Percentiles rank a stretch among this genome's conserved stretches.
These are phyloP conservation scores for Adansonia digitata DNA, from an alignment of 345 rosid genomes.

Conservation along the genomic window DNA sequence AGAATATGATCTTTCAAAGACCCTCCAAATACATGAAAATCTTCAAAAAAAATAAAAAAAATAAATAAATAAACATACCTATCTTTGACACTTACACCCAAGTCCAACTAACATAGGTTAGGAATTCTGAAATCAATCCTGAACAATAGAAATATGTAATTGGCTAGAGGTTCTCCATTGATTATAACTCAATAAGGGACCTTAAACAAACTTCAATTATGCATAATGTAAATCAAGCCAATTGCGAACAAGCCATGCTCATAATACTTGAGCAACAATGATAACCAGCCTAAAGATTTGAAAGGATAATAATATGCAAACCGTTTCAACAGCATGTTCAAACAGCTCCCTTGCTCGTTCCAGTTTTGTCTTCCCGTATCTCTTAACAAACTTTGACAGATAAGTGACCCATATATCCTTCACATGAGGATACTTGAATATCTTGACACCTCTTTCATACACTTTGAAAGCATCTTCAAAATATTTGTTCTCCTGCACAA, in stretches of 20 bases:
- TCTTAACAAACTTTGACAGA: conserved; percentile 81
- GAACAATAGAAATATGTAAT: background rate
- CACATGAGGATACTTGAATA: conserved; percentile 95
- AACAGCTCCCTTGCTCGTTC: conserved; percentile 94
- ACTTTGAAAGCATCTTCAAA: conserved; percentile 99
- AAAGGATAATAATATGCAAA: background rate
- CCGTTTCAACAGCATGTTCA: conserved; percentile 76
- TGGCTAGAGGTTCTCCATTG: background rate
- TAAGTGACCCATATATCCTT: conserved; percentile 94
- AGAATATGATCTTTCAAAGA: too few species aligned
- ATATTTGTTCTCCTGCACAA: conserved; percentile 70
- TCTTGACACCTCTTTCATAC: conserved; percentile 94
- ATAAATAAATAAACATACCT: background rate
- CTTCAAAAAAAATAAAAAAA: background rate
- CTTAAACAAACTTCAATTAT: background rate
- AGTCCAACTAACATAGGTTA: background rate
- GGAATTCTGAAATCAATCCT: background rate
- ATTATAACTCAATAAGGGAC: background rate
- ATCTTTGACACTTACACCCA: background rate
- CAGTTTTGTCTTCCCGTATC: conserved; percentile 83
- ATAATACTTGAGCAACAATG: background rate
- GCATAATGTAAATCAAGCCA: background rate
- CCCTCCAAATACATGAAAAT: too few species aligned
- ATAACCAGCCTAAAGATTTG: background rate
- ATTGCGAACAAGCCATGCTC: background rate